phyloP scores from a whole-genome alignment of 345 rosid genomes.

The Nasturtium officinale region DNA sequence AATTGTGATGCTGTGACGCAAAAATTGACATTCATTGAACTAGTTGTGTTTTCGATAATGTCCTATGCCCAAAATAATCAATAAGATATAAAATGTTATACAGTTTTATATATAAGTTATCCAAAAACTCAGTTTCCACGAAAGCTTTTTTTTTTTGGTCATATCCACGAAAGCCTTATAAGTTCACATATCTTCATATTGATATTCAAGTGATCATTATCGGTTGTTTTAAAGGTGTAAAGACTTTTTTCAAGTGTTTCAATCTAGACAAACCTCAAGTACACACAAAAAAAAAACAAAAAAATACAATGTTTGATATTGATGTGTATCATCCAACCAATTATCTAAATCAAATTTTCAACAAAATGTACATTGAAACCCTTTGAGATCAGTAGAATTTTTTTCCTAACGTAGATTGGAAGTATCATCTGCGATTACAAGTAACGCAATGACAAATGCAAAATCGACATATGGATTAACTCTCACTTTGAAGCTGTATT shows the following conservation, averaged over 20 bases:
- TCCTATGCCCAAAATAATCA: conserved; percentile 5
- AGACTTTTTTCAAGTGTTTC: background rate
- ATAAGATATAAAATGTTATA: background rate
- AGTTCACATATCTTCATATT: background rate
- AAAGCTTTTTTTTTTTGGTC: background rate
- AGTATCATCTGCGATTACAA: conserved; percentile 34
- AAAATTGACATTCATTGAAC: conserved; percentile 4
- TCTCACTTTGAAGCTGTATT: conserved; percentile 49
- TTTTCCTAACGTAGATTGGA: conserved; percentile 12
- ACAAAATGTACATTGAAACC: background rate
- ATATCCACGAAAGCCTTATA: background rate
- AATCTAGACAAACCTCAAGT: conserved; percentile 6
- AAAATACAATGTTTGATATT: background rate
- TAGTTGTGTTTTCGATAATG: background rate
- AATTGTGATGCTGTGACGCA: background rate
- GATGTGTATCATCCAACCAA: background rate
- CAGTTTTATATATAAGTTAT: background rate
- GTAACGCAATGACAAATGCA: conserved; percentile 50
- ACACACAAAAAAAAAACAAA: background rate
- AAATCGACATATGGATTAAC: conserved; percentile 55
- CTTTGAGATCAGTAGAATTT: background rate
- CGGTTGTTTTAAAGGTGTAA: background rate
- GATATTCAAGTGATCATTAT: background rate
- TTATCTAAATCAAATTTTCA: background rate
- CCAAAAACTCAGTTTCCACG: background rate